phyloP scores from a whole-genome alignment of 176 grass and related monocot genomes.

The Bonia amplexicaulis region DNA sequence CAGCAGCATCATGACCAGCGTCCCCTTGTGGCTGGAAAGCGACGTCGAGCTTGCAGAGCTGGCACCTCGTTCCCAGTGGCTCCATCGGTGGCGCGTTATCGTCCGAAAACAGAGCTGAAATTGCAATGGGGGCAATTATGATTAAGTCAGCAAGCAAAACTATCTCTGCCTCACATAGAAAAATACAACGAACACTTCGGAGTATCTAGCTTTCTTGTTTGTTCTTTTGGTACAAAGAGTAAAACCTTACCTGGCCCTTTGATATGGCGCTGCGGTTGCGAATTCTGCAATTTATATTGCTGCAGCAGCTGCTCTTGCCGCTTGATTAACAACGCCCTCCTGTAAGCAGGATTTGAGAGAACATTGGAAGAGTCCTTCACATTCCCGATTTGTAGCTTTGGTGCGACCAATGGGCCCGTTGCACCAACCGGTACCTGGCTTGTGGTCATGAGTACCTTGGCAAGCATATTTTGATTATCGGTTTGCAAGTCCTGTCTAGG shows the following conservation, averaged over 20 bases:
- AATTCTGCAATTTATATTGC: conserved; percentile 29
- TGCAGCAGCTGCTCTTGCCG: conserved; percentile 42
- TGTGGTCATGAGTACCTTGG: not conserved
- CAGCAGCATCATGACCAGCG: not conserved
- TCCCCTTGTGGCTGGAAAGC: conserved; percentile 35
- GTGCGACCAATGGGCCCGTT: conserved; percentile 2
- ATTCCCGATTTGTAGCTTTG: conserved; percentile 38
- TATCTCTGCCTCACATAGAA: not conserved
- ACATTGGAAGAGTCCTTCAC: conserved; percentile 19
- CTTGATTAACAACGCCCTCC: conserved; percentile 27
- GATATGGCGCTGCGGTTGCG: conserved; percentile 27
- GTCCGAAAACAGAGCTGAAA: conserved; percentile 37
- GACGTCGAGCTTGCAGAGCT: conserved; percentile 59
- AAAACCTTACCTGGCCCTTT: conserved; percentile 46
- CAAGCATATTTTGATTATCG: conserved; percentile 3
- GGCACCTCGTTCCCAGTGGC: conserved; percentile 53
- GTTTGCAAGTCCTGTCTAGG: conserved; percentile 5
- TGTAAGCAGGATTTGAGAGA: conserved; percentile 11
- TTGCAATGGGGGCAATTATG: not conserved
- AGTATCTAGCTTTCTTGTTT: not conserved
- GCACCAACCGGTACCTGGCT: conserved; percentile 8
- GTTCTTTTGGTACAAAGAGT: not conserved
- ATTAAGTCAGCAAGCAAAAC: not conserved
- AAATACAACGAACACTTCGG: not conserved
- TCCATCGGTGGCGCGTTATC: conserved; percentile 8